Evolutionary conservation across 2,329 filamentous ascomycete species (phyloP).

Genomic region (Metarhizium robertsii): DNA sequence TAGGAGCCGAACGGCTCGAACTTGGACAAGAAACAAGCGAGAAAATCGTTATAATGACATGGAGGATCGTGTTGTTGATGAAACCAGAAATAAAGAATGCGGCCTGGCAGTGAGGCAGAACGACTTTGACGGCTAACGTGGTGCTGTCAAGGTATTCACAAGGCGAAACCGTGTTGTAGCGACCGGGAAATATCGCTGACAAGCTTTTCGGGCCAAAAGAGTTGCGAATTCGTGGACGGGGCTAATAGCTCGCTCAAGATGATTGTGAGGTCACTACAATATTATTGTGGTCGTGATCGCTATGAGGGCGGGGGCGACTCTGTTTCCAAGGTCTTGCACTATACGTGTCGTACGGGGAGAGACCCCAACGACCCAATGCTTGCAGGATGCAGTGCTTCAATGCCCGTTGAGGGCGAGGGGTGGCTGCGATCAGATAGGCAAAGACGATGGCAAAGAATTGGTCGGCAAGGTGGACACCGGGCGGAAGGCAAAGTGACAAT

Average conservation of each 20-base stretch:
- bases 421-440: neutral
- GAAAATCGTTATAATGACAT: slow-evolving; percentile 36
- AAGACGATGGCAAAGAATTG: neutral
- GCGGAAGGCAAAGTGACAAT: neutral
- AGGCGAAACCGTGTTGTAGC: slow-evolving; percentile 4
- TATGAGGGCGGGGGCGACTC: neutral
- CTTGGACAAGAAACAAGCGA: slow-evolving; percentile 21
- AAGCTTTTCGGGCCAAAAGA: slow-evolving; percentile 11
- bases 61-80: slow-evolving; percentile 20
- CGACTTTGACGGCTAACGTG: slow-evolving; percentile 16
- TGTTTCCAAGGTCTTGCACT: neutral
- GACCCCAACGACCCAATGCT: slow-evolving; percentile 17
- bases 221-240: slow-evolving; percentile 15
- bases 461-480: neutral
- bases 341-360: slow-evolving; percentile 12
- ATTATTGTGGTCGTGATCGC: neutral
- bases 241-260: slow-evolving; percentile 19
- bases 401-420: neutral
- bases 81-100: slow-evolving; percentile 10
- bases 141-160: slow-evolving; percentile 12
- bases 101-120: neutral
- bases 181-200: neutral
- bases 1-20: slow-evolving; percentile 20
- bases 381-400: slow-evolving; percentile 3
- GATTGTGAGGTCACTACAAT: neutral